Percentiles rank a stretch among this genome's conserved stretches.
These are phyloP conservation scores for Jatropha multifida DNA, from an alignment of 441 rosid species.

Conservation along the genomic window DNA sequence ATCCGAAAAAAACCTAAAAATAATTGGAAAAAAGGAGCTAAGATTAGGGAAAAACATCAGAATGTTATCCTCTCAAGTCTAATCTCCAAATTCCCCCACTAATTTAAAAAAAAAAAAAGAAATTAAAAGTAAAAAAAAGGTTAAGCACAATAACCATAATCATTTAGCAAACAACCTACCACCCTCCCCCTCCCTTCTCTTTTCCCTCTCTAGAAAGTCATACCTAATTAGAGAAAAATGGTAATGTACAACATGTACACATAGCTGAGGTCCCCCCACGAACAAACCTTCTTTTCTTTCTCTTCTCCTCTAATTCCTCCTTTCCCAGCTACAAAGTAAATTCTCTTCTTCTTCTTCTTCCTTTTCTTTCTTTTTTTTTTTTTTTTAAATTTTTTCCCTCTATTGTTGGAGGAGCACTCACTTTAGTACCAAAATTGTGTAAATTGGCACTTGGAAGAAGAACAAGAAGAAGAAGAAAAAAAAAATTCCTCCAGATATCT, in stretches of 20 bases:
- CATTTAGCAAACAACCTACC: slow-evolving; percentile 23
- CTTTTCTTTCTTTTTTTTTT: background rate
- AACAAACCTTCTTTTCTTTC: slow-evolving; percentile 24
- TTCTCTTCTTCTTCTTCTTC: slow-evolving; percentile 11
- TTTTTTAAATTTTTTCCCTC: background rate
- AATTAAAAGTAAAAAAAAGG: slow-evolving; percentile 9
- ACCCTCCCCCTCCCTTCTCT: background rate
- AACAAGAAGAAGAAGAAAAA: background rate
- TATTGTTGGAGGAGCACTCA: slow-evolving; percentile 29
- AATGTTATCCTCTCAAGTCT: slow-evolving; percentile 15
- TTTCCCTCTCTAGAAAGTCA: slow-evolving; percentile 29
- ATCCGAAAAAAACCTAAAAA: slow-evolving; percentile 4
- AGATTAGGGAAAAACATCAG: slow-evolving; percentile 1
- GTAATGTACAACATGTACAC: slow-evolving; percentile 49
- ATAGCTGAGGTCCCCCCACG: slow-evolving; percentile 35
- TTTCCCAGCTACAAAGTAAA: slow-evolving; percentile 19
- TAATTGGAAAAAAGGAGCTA: background rate
- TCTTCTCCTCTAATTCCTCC: slow-evolving; percentile 28
- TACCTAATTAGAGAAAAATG: slow-evolving; percentile 46
- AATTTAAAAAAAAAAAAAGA: background rate
- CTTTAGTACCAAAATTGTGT: slow-evolving; percentile 18
- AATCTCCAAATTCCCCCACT: slow-evolving; percentile 29
- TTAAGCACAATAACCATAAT: slow-evolving; percentile 16
- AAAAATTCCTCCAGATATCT: slow-evolving; percentile 19
- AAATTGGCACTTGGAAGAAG: slow-evolving; percentile 10